phyloP scores from a whole-genome alignment of 2,329 filamentous ascomycete species.

The Cladosporium sphaerospermum region DNA sequence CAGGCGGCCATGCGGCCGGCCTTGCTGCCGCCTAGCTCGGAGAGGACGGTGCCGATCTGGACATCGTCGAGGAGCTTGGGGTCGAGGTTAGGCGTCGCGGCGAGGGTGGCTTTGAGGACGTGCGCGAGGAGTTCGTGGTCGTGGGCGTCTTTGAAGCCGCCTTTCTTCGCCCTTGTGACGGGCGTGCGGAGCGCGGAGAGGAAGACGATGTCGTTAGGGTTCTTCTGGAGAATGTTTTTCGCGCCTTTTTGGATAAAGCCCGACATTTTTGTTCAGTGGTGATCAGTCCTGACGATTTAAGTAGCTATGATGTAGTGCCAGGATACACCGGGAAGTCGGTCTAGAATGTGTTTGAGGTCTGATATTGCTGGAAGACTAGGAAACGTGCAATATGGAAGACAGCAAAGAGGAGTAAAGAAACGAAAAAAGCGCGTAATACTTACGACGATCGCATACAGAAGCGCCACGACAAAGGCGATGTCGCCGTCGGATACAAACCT shows the following conservation, averaged over 20 bases:
- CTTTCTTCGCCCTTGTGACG: constrained; percentile 75
- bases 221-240: constrained; percentile 69
- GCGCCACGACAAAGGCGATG: neutral
- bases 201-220: constrained; percentile 77
- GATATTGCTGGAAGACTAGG: no score
- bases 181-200: constrained; percentile 87
- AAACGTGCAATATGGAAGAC: no score
- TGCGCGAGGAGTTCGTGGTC: constrained; percentile 78
- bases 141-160: constrained; percentile 78
- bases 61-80: constrained; percentile 69
- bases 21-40: constrained; percentile 84
- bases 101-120: constrained; percentile 62
- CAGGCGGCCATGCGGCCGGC: constrained; percentile 86
- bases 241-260: constrained; percentile 50
- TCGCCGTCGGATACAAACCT: no score
- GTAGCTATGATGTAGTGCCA: no score
- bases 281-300: no score
- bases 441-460: neutral
- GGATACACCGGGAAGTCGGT: no score
- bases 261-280: constrained; percentile 35
- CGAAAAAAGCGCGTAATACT: no score
- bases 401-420: neutral
- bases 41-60: constrained; percentile 80
- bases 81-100: constrained; percentile 65
- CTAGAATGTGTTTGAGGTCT: no score